Conservation (phyloP, 495 filamentous ascomycete genomes). For the Podospora bellae-mahoneyi region DNA sequence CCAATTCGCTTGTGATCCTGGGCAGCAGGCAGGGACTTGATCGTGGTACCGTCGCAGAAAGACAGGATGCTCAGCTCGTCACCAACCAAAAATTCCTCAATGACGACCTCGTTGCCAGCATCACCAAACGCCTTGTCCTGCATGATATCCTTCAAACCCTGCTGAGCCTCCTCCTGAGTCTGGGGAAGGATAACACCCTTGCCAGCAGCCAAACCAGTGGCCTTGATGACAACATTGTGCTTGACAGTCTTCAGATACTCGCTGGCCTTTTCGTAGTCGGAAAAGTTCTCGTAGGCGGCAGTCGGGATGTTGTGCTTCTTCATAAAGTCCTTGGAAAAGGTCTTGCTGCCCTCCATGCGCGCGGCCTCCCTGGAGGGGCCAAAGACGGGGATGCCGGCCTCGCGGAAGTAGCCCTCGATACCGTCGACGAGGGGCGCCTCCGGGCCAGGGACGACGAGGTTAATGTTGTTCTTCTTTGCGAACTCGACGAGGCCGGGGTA, state of each 20-base stretch:
- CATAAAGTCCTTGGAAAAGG: slow-evolving; percentile 99
- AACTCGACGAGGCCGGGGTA: slow-evolving; percentile 73
- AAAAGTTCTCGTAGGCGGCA: slow-evolving; percentile 84
- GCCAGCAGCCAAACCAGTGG: slow-evolving; percentile 78
- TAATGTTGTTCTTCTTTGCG: slow-evolving; percentile 68
- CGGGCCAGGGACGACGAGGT: slow-evolving; percentile 85
- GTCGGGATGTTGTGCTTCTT: slow-evolving; percentile 85
- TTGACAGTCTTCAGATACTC: slow-evolving; percentile 69
- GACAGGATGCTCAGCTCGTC: slow-evolving; percentile 89
- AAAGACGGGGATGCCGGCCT: slow-evolving; percentile 75
- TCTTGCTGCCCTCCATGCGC: slow-evolving; percentile 91
- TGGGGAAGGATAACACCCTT: slow-evolving; percentile 89
- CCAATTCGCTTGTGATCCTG: slow-evolving; percentile 96
- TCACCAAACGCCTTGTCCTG: slow-evolving; percentile 77
- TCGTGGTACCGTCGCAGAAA: slow-evolving; percentile 86
- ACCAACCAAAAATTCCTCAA: slow-evolving; percentile 90
- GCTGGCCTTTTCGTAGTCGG: slow-evolving; percentile 70
- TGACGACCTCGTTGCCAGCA: slow-evolving; percentile 89
- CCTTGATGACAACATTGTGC: slow-evolving; percentile 86
- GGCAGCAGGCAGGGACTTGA: slow-evolving; percentile 80
- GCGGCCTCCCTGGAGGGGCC: slow-evolving; percentile 85
- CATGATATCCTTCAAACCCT: slow-evolving; percentile 87
- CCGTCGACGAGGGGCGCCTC: slow-evolving; percentile 94
- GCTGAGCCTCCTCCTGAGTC: slow-evolving; percentile 74
- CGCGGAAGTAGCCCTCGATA: slow-evolving; percentile 77